Evolutionary conservation across 2,329 filamentous ascomycete genomes (phyloP), one percentile per base, ranked within the genome.

Genomic region (Seiridium unicorne): DNA sequence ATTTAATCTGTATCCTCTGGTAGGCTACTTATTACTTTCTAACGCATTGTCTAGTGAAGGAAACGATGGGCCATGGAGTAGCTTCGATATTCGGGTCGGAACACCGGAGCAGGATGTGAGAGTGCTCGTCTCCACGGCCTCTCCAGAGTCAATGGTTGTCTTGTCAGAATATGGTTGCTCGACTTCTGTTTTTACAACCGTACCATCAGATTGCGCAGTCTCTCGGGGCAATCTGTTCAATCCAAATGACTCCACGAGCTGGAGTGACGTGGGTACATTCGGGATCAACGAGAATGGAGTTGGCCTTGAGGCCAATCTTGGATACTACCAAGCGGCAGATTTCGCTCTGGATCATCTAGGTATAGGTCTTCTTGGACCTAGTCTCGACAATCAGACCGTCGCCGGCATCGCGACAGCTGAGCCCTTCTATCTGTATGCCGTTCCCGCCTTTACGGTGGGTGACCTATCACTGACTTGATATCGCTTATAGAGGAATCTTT

Each of bases 61-160:
- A 58, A 77, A 75, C 49, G 76, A 78, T 60, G 76, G 76, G 18
- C 71, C 71, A 26, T 77, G 75, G 75, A 76, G 73, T 61, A 77
- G 69, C 11, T 78, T 78, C 59, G 65, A 73, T 58, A 56, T 75
- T 44, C 72, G 71, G 13, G 70, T 74, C n/a, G 75, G 75, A n/a
- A 73, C 66, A 4, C 71, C 75, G 18, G 68, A 72, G 51, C 72
- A 75, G 60, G 66, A 71, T 59, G 63, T 76, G 11, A 66, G 74
- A 58, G 74, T 77, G 3, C 68, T 76, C 10, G 67, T 77, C 8
- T 77, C 76, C 35, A 79, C 76, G 18, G 72, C 76, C 1, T 74
- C 74, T 9, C 71, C 74, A 2, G 64, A 74, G 48, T 67, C 73
- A 8, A 60, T 76, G 53, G 74, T 77, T 5, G 70, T 72, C 1